Evolutionary conservation across 495 filamentous ascomycete species (phyloP).

Genomic region (Daldinia loculata): DNA sequence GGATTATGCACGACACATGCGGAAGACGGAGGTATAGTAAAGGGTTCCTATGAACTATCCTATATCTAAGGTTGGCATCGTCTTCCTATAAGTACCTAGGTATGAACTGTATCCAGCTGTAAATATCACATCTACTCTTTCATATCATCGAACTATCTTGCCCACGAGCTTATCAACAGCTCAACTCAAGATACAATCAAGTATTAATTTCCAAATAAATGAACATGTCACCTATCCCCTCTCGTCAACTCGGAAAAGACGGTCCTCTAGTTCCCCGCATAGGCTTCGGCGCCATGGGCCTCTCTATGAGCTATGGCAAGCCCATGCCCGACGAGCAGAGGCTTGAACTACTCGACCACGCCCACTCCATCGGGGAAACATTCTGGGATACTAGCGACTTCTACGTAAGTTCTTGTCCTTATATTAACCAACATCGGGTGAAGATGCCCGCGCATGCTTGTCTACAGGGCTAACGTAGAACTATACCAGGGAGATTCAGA

Average conservation of each 20-base stretch:
- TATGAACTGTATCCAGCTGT: not conserved
- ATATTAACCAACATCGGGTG: not conserved
- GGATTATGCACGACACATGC: conserved; percentile 2
- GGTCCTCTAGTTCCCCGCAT: conserved; percentile 64
- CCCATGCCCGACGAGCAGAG: conserved; percentile 54
- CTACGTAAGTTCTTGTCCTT: conserved; percentile 28
- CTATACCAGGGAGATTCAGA: conserved; percentile 56
- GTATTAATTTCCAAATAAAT: not conserved
- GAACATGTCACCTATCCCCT: conserved; percentile 45
- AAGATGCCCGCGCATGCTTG: too few species aligned
- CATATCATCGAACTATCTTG: not conserved
- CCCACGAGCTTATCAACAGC: not conserved
- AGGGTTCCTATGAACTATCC: not conserved
- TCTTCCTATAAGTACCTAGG: conserved; percentile 25
- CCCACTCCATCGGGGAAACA: conserved; percentile 59
- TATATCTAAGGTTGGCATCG: not conserved
- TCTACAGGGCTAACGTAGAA: conserved; percentile 3
- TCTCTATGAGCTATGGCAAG: conserved; percentile 56
- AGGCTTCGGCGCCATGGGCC: conserved; percentile 67
- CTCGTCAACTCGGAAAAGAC: conserved; percentile 60
- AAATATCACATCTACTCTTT: not conserved
- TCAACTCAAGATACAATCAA: not conserved
- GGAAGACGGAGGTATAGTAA: not conserved
- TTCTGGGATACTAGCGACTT: conserved; percentile 70
- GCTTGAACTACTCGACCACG: conserved; percentile 59